A percentile compares a stretch with the other conserved stretches of the same genome.
Conservation (phyloP, 2,329 filamentous ascomycete species). For the Pyrenophora teres region DNA sequence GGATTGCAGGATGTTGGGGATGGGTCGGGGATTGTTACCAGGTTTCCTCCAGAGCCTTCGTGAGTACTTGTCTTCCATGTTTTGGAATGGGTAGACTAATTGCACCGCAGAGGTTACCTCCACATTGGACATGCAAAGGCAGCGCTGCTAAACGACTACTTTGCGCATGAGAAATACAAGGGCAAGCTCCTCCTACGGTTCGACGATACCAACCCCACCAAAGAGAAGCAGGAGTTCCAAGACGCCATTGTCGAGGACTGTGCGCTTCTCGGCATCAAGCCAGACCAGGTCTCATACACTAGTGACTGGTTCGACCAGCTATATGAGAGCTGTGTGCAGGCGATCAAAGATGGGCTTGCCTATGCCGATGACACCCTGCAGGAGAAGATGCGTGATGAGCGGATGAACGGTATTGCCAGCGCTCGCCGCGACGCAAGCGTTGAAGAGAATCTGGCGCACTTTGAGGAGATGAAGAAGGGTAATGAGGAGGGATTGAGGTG, state of each 20-base stretch:
- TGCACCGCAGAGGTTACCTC: conserved; percentile 67
- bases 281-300: conserved; percentile 84
- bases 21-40: conserved; percentile 74
- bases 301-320: conserved; percentile 95
- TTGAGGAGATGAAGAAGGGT: conserved; percentile 91
- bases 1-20: conserved; percentile 82
- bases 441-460: conserved; percentile 83
- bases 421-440: conserved; percentile 75
- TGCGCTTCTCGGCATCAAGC: conserved; percentile 86
- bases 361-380: conserved; percentile 95
- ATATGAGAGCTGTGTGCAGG: conserved; percentile 80
- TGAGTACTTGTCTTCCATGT: conserved; percentile 50
- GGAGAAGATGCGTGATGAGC: conserved; percentile 83
- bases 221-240: conserved; percentile 96
- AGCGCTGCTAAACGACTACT: conserved; percentile 92
- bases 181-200: conserved; percentile 90
- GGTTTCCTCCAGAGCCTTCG: conserved; percentile 94
- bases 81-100: conserved; percentile 7
- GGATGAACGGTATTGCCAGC: conserved; percentile 82
- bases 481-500: conserved; percentile 77
- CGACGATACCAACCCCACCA: conserved; percentile 96
- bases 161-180: conserved; percentile 89
- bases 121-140: conserved; percentile 97
- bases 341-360: conserved; percentile 85
- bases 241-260: conserved; percentile 93